Conservation (phyloP, 768 basidiomycete species). For the Lactarius akahatsu region DNA sequence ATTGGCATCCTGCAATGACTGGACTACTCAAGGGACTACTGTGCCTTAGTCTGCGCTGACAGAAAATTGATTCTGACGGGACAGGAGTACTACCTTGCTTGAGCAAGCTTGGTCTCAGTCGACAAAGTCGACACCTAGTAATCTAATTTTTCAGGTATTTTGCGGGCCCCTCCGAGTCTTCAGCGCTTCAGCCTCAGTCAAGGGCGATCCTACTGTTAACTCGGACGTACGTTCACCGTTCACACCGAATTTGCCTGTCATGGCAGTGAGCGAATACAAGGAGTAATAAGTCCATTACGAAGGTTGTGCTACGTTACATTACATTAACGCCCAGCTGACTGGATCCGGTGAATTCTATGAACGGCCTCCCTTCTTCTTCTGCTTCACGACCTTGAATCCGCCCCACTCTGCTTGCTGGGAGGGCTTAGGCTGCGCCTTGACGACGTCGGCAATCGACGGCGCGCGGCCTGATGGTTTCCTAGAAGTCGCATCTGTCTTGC, state of each 20-base stretch:
- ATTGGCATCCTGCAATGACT: no score
- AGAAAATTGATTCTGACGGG: no score
- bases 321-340: background rate
- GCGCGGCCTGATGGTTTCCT: constrained; percentile 53
- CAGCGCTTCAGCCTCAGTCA: no score
- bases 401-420: constrained; percentile 75
- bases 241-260: background rate
- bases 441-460: constrained; percentile 83
- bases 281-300: constrained; percentile 15
- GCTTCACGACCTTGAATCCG: constrained; percentile 90
- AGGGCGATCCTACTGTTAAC: no score
- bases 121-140: no score
- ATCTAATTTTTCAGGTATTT: no score
- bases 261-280: background rate
- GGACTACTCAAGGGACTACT: no score
- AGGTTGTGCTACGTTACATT: constrained; percentile 6
- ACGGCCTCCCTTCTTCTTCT: constrained; percentile 85
- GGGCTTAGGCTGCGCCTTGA: constrained; percentile 82
- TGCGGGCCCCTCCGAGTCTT: no score
- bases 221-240: background rate
- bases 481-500: constrained; percentile 74
- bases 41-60: no score
- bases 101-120: no score
- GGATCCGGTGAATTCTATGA: constrained; percentile 37
- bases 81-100: no score